Conservation (phyloP, 2,329 filamentous ascomycete genomes). For the Exophiala bonariae region DNA sequence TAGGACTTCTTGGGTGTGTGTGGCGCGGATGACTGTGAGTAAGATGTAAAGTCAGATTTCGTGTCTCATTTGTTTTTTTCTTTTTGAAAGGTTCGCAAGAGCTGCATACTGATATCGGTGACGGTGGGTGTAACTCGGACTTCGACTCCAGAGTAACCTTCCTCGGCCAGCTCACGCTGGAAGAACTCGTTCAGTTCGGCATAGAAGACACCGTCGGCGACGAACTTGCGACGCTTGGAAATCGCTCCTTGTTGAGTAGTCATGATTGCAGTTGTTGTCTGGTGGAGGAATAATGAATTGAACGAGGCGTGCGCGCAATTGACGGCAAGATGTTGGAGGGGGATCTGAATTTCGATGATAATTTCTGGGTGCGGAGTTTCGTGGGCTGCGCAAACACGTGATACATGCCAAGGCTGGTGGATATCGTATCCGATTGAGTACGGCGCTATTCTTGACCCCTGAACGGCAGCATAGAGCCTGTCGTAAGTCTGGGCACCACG, state of each 20-base stretch:
- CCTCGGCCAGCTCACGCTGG: slow-evolving; percentile 99
- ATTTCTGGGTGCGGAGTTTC: slow-evolving; percentile 1
- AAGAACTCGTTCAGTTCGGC: slow-evolving; percentile 99
- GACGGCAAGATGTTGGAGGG: background rate
- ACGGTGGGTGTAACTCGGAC: slow-evolving; percentile 99
- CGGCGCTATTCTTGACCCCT: too few species aligned
- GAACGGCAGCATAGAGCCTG: too few species aligned
- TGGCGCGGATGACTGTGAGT: slow-evolving; percentile 83
- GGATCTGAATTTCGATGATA: background rate
- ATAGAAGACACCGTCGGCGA: slow-evolving; percentile 99
- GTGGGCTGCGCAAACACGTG: slow-evolving; percentile 1
- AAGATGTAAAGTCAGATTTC: slow-evolving; percentile 5
- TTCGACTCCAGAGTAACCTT: slow-evolving; percentile 99
- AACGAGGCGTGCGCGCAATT: background rate
- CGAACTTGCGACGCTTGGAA: slow-evolving; percentile 67
- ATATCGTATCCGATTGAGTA: background rate
- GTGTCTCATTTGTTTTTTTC: background rate
- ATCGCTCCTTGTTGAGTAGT: slow-evolving; percentile 53
- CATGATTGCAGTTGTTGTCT: slow-evolving; percentile 34
- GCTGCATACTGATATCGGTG: slow-evolving; percentile 83
- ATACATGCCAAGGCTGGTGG: background rate
- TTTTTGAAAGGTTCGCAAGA: background rate
- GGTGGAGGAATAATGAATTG: background rate
- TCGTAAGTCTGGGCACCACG: too few species aligned
- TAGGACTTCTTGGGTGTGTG: slow-evolving; percentile 99